Conservation (phyloP, 2,329 filamentous ascomycete species). For the Trichoderma cornu-damae region DNA sequence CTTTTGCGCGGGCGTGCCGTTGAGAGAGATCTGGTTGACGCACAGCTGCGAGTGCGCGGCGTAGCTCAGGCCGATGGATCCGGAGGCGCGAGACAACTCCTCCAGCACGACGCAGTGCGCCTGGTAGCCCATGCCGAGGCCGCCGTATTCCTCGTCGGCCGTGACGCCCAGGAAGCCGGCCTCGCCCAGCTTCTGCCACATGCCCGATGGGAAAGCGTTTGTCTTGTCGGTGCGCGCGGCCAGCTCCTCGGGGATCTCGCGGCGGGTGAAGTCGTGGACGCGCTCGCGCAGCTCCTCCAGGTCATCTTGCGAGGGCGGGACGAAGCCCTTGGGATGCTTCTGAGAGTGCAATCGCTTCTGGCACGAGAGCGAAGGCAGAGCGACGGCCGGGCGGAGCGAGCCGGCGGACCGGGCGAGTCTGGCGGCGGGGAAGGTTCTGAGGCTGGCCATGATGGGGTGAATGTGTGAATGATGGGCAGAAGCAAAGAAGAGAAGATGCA, state of each 20-base stretch:
- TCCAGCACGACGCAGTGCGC: constrained; percentile 95
- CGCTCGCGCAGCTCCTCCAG: constrained; percentile 75
- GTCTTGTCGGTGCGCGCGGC: constrained; percentile 75
- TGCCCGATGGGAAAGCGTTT: constrained; percentile 82
- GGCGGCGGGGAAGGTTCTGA: constrained; percentile 36
- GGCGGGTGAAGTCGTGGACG: constrained; percentile 82
- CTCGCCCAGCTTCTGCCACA: constrained; percentile 92
- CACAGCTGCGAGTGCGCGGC: constrained; percentile 94
- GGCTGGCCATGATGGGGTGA: constrained; percentile 36
- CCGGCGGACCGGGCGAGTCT: constrained; percentile 36
- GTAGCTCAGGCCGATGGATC: constrained; percentile 81
- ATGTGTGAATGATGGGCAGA: not conserved
- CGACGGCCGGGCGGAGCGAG: constrained; percentile 31
- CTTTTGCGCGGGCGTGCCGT: constrained; percentile 77
- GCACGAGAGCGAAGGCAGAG: constrained; percentile 32
- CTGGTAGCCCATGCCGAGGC: constrained; percentile 89
- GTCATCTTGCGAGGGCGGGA: constrained; percentile 64
- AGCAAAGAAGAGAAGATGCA: not conserved
- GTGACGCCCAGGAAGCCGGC: constrained; percentile 91
- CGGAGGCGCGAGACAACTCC: constrained; percentile 83
- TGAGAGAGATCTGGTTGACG: constrained; percentile 92
- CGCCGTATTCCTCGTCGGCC: constrained; percentile 86
- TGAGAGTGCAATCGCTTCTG: constrained; percentile 47
- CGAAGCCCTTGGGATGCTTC: constrained; percentile 59
- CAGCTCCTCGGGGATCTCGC: constrained; percentile 80